Conservation (phyloP, 306 rosid genomes). For the Astragalus glycyphyllos region DNA sequence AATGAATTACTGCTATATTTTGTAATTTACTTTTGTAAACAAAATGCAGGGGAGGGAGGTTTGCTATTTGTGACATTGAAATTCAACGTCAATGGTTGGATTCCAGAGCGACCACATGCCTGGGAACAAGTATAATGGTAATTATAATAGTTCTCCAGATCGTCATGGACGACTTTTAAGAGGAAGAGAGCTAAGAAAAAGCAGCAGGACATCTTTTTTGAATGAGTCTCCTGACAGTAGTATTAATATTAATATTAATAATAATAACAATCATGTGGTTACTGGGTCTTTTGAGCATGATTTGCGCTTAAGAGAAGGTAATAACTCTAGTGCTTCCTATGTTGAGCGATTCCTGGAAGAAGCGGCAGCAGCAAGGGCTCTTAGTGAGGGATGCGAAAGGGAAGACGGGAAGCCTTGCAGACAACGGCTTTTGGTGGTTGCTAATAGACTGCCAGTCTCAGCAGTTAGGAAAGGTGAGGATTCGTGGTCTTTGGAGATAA, state of each 20-base stretch:
- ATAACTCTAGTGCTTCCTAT: constrained; percentile 45
- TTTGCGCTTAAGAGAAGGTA: constrained; percentile 59
- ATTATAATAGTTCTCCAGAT: constrained; percentile 46
- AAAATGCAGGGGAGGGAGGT: constrained; percentile 60
- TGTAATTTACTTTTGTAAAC: constrained; percentile 36
- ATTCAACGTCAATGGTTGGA: constrained; percentile 51
- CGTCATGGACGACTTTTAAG: constrained; percentile 75
- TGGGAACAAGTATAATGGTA: constrained; percentile 68
- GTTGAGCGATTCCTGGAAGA: constrained; percentile 56
- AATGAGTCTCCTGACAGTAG: constrained; percentile 58
- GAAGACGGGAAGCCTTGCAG: constrained; percentile 59
- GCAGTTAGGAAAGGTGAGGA: constrained; percentile 85
- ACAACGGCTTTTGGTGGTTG: constrained; percentile 88
- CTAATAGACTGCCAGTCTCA: constrained; percentile 92
- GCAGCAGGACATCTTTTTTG: constrained; percentile 48
- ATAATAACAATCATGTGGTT: constrained; percentile 40
- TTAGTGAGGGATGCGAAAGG: constrained; percentile 55
- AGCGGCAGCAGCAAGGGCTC: constrained; percentile 48
- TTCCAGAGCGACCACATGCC: constrained; percentile 74
- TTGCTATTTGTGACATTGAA: constrained; percentile 46
- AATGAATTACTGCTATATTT: constrained; percentile 32
- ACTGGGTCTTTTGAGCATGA: constrained; percentile 59
- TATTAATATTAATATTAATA: constrained; percentile 34
- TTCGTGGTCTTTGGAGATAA: constrained; percentile 81
- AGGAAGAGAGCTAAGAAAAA: constrained; percentile 69